A percentile compares a stretch with the other conserved stretches of the same genome.
phyloP scores from a whole-genome alignment of 805 yeast species.

The Grigorovia humatica region DNA sequence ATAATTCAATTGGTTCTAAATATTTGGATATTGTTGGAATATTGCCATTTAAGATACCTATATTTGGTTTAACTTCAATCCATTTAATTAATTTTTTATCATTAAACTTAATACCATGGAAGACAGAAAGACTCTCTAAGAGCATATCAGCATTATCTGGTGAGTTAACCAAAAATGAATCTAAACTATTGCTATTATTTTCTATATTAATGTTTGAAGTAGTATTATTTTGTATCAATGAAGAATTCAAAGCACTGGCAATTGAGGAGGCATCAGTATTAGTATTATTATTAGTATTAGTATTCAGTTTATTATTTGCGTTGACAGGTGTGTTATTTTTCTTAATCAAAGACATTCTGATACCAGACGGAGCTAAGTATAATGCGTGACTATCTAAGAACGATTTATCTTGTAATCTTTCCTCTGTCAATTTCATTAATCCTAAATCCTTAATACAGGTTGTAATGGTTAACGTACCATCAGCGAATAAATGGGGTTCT shows the following conservation, averaged over 20 bases:
- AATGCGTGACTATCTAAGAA: constrained; percentile 30
- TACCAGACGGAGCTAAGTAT: constrained; percentile 48
- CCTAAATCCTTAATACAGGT: constrained; percentile 25
- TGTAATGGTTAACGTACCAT: constrained; percentile 35
- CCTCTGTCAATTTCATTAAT: constrained; percentile 28
- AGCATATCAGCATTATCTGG: constrained; percentile 35
- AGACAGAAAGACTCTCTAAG: constrained; percentile 28
- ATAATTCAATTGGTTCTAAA: constrained; percentile 39
- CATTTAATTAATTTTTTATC: constrained; percentile 33
- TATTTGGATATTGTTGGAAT: constrained; percentile 53
- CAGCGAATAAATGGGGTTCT: constrained; percentile 39
- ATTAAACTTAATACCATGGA: constrained; percentile 28
- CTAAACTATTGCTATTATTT: constrained; percentile 6
- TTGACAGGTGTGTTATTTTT: constrained; percentile 22
- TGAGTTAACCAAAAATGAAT: constrained; percentile 30
- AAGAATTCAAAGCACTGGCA: neutral
- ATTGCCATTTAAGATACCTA: constrained; percentile 57
- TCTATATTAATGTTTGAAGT: neutral
- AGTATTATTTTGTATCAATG: neutral
- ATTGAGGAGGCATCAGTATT: neutral
- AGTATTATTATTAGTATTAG: neutral
- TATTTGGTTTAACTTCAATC: constrained; percentile 60
- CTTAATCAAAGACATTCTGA: constrained; percentile 34
- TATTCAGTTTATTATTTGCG: neutral
- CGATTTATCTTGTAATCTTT: constrained; percentile 9